phyloP scores from a whole-genome alignment of 352 stramenopile species.

The Globisporangium perplexum region DNA sequence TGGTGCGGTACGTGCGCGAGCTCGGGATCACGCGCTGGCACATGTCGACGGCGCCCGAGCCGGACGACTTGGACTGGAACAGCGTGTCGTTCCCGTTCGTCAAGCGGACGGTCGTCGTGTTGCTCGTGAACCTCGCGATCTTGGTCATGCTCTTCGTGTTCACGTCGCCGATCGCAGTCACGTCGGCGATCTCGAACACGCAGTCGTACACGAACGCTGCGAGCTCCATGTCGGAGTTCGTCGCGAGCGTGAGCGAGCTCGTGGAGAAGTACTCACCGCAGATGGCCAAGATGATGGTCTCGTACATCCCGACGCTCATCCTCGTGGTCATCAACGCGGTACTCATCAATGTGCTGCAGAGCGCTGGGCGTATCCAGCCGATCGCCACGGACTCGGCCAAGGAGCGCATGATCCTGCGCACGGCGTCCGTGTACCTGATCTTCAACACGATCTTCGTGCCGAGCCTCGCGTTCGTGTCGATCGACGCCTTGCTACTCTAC shows the following conservation, averaged over 20 bases:
- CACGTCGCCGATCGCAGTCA: slow-evolving; percentile 80
- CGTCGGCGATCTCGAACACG: slow-evolving; percentile 70
- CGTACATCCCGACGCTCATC: slow-evolving; percentile 79
- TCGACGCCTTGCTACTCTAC: slow-evolving; percentile 78
- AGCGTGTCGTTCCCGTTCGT: slow-evolving; percentile 80
- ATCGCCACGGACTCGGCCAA: slow-evolving; percentile 83
- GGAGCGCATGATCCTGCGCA: slow-evolving; percentile 76
- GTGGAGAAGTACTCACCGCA: slow-evolving; percentile 62
- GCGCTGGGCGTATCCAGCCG: slow-evolving; percentile 76
- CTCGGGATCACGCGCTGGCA: slow-evolving; percentile 75
- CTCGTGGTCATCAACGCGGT: slow-evolving; percentile 86
- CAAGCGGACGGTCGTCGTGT: slow-evolving; percentile 63
- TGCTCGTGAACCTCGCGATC: slow-evolving; percentile 75
- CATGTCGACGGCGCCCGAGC: slow-evolving; percentile 64
- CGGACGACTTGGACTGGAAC: slow-evolving; percentile 84
- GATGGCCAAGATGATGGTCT: slow-evolving; percentile 75
- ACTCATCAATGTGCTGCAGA: slow-evolving; percentile 79
- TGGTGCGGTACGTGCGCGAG: slow-evolving; percentile 76
- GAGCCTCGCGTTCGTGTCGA: slow-evolving; percentile 82
- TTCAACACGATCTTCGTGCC: slow-evolving; percentile 88
- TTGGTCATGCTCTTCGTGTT: slow-evolving; percentile 72
- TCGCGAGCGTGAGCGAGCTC: slow-evolving; percentile 49
- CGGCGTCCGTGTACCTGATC: slow-evolving; percentile 74
- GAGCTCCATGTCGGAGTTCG: slow-evolving; percentile 60
- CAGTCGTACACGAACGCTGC: slow-evolving; percentile 57